phyloP scores from a whole-genome alignment of 257 asterid species.

The Scutellaria baicalensis region DNA sequence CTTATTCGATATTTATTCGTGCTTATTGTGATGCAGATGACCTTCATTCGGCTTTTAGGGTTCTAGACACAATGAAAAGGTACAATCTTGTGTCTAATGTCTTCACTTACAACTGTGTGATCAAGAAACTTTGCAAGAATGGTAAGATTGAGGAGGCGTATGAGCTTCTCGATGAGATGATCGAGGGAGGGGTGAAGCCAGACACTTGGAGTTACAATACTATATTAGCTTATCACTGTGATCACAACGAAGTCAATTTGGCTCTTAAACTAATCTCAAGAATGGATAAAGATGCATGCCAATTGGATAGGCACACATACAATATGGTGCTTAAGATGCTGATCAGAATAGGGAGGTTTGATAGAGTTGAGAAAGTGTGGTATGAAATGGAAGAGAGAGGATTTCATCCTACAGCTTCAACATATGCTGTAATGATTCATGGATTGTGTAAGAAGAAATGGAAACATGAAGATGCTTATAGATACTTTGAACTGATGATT shows the following conservation, averaged over 20 bases:
- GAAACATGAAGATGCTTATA: slow-evolving; percentile 70
- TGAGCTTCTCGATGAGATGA: slow-evolving; percentile 67
- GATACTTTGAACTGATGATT: slow-evolving; percentile 72
- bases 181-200: slow-evolving; percentile 38
- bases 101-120: slow-evolving; percentile 60
- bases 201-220: slow-evolving; percentile 81
- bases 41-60: slow-evolving; percentile 55
- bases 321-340: slow-evolving; percentile 89
- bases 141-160: slow-evolving; percentile 65
- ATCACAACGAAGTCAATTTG: slow-evolving; percentile 63
- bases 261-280: slow-evolving; percentile 55
- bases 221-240: slow-evolving; percentile 60
- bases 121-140: slow-evolving; percentile 68
- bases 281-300: slow-evolving; percentile 47
- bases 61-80: slow-evolving; percentile 68
- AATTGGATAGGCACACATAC: slow-evolving; percentile 55
- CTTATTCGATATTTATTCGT: slow-evolving; percentile 65
- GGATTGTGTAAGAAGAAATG: slow-evolving; percentile 73
- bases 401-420: slow-evolving; percentile 71
- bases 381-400: slow-evolving; percentile 59
- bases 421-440: slow-evolving; percentile 82
- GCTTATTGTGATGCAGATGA: slow-evolving; percentile 53
- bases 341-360: slow-evolving; percentile 73
- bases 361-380: slow-evolving; percentile 67
- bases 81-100: slow-evolving; percentile 60